phyloP scores from a whole-genome alignment of 164 flowering plant species.

The Houttuynia cordata region DNA sequence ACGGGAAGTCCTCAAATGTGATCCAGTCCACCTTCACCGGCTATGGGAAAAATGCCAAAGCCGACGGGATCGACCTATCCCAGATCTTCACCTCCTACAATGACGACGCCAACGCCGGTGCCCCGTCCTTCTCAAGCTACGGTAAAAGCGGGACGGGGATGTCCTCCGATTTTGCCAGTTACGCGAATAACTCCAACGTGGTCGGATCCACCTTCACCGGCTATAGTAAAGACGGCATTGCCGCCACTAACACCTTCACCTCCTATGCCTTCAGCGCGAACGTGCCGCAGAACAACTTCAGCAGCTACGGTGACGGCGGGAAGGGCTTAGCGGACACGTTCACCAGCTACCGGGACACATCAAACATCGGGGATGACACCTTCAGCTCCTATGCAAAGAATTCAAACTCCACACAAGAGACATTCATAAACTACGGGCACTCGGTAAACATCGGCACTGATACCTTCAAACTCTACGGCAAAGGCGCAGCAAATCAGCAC shows the following conservation, averaged over 20 bases:
- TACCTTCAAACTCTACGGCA: slow-evolving; percentile 54
- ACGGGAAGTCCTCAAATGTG: no score
- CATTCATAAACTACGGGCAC: slow-evolving; percentile 43
- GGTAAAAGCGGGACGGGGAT: slow-evolving; percentile 44
- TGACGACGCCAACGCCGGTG: slow-evolving; percentile 40
- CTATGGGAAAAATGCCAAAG: no score
- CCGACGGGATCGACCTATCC: no score
- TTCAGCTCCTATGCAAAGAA: slow-evolving; percentile 42
- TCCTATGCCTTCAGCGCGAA: slow-evolving; percentile 41
- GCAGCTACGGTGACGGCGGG: slow-evolving; percentile 44
- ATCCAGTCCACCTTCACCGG: no score
- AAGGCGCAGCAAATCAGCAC: slow-evolving; percentile 17
- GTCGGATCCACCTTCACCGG: slow-evolving; percentile 40
- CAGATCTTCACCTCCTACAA: slow-evolving; percentile 6
- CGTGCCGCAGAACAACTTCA: slow-evolving; percentile 37
- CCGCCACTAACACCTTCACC: slow-evolving; percentile 23
- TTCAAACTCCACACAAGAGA: slow-evolving; percentile 39
- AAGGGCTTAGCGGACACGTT: slow-evolving; percentile 36
- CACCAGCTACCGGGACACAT: slow-evolving; percentile 23
- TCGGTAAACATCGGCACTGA: slow-evolving; percentile 54
- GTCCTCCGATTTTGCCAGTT: slow-evolving; percentile 40
- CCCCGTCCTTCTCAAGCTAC: slow-evolving; percentile 38
- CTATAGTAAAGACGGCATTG: slow-evolving; percentile 29
- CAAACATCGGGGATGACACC: slow-evolving; percentile 37
- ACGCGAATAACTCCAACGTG: slow-evolving; percentile 37